Evolutionary conservation across 257 asterid species (phyloP).

Genomic region (Petunia axillaris): DNA sequence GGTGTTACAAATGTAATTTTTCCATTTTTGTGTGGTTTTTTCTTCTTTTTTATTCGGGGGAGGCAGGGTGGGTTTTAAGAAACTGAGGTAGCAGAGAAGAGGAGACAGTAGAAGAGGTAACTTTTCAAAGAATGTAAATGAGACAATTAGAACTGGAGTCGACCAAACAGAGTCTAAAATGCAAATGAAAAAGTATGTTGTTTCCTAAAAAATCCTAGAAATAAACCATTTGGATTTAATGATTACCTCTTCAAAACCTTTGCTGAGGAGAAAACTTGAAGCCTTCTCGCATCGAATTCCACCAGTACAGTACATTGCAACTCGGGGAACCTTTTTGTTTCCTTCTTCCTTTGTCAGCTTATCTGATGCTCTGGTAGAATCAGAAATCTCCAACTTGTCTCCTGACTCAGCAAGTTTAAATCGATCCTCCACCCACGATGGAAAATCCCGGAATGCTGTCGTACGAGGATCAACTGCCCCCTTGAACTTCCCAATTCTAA

Average conservation of each 20-base stretch:
- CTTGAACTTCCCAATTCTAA: slow-evolving; percentile 93
- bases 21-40: background rate
- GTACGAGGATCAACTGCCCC: slow-evolving; percentile 95
- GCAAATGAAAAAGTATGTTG: background rate
- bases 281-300: slow-evolving; percentile 99
- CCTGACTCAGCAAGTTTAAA: slow-evolving; percentile 48
- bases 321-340: slow-evolving; percentile 63
- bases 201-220: background rate
- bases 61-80: background rate
- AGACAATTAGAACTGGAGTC: background rate
- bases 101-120: background rate
- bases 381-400: slow-evolving; percentile 36
- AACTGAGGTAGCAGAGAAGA: background rate
- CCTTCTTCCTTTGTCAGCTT: slow-evolving; percentile 45
- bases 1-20: background rate
- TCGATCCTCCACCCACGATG: slow-evolving; percentile 77
- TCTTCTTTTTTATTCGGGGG: background rate
- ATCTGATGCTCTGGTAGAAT: slow-evolving; percentile 39
- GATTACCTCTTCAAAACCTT: slow-evolving; percentile 88
- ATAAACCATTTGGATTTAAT: background rate
- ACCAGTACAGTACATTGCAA: slow-evolving; percentile 99
- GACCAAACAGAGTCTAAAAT: background rate
- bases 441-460: slow-evolving; percentile 89
- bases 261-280: slow-evolving; percentile 83
- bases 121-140: background rate